These are phyloP conservation scores for Bothriochloa decipiens DNA, from an alignment of 176 grass and related monocot genomes.

Conservation along the genomic window DNA sequence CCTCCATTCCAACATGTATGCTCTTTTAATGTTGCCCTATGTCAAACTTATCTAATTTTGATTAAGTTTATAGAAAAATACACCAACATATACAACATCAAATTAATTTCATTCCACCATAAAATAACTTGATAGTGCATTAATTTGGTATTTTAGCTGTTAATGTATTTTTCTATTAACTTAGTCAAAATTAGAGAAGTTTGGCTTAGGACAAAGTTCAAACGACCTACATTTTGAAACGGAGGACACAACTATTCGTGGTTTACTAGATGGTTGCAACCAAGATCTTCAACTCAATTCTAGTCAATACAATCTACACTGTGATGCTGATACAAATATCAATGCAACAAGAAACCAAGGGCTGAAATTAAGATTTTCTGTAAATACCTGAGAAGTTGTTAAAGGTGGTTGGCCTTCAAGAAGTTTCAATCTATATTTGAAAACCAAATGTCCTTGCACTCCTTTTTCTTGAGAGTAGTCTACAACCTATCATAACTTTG, in stretches of 20 bases:
- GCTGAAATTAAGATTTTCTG: neutral
- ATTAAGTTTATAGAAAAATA: too few relatives aligned
- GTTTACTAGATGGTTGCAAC: neutral
- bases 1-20: too few relatives aligned
- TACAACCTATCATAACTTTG: slow-evolving; percentile 54
- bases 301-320: neutral
- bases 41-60: too few relatives aligned
- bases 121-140: too few relatives aligned
- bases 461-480: slow-evolving; percentile 56
- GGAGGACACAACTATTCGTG: neutral
- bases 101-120: too few relatives aligned
- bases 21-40: too few relatives aligned
- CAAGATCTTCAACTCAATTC: neutral
- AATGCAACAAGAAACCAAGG: slow-evolving; percentile 2
- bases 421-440: slow-evolving; percentile 66
- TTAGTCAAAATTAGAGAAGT: neutral
- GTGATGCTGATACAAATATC: neutral
- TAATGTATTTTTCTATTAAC: too few relatives aligned
- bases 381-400: slow-evolving; percentile 67
- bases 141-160: too few relatives aligned
- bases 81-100: too few relatives aligned
- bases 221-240: neutral
- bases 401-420: slow-evolving; percentile 69
- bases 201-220: neutral
- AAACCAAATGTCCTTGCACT: slow-evolving; percentile 51